Evolutionary conservation across 2,329 filamentous ascomycete species (phyloP).

Genomic region (Colletotrichum sp.): DNA sequence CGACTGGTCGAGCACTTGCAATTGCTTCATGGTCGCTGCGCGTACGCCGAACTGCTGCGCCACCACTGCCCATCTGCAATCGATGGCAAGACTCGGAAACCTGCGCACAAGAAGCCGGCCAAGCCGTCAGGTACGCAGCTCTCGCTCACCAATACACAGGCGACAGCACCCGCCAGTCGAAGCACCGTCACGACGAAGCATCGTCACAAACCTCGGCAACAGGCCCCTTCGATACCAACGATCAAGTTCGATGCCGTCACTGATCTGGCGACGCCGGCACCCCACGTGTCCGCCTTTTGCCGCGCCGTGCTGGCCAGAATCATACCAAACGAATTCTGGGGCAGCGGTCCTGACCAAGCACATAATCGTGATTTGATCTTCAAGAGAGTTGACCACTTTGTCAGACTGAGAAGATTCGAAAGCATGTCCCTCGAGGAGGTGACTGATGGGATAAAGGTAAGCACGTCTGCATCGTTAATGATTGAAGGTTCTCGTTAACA

Average conservation of each 20-base stretch:
- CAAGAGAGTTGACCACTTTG: constrained; percentile 76
- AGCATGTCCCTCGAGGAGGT: constrained; percentile 80
- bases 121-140: background rate
- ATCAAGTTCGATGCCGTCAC: constrained; percentile 60
- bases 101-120: background rate
- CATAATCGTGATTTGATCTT: constrained; percentile 70
- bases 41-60: constrained; percentile 78
- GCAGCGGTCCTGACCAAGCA: constrained; percentile 53
- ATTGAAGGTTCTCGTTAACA: background rate
- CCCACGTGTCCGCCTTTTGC: constrained; percentile 85
- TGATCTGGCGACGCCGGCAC: constrained; percentile 69
- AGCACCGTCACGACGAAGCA: background rate
- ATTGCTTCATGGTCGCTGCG: constrained; percentile 73
- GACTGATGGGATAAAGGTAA: constrained; percentile 76
- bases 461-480: background rate
- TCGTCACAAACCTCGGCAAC: background rate
- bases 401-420: constrained; percentile 82
- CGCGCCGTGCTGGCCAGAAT: constrained; percentile 75
- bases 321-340: constrained; percentile 80
- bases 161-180: background rate
- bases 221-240: background rate
- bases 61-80: constrained; percentile 75
- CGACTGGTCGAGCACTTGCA: constrained; percentile 73
- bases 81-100: constrained; percentile 23
- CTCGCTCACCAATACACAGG: background rate